Conservation (phyloP, 2,329 filamentous ascomycete species). For the Cercospora brassicicola region DNA sequence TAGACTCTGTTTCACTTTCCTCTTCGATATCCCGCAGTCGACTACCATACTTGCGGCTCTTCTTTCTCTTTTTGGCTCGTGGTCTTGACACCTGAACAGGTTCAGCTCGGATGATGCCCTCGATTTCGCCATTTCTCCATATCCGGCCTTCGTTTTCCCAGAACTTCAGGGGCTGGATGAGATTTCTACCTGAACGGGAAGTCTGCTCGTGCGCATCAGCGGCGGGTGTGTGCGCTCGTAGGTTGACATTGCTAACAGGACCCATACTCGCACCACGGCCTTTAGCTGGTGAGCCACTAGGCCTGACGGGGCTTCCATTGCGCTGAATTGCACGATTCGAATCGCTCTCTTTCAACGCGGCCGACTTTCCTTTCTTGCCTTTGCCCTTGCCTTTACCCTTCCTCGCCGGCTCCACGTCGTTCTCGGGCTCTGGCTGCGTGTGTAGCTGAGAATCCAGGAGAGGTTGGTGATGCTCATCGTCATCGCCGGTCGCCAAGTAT, state of each 20-base stretch:
- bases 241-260: conserved; percentile 39
- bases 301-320: conserved; percentile 24
- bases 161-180: conserved; percentile 74
- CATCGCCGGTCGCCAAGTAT: conserved; percentile 18
- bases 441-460: conserved; percentile 24
- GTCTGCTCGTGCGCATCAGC: conserved; percentile 59
- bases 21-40: conserved; percentile 41
- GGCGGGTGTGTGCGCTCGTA: conserved; percentile 42
- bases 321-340: conserved; percentile 27
- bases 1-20: conserved; percentile 54
- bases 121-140: conserved; percentile 67
- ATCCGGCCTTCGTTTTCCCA: conserved; percentile 84
- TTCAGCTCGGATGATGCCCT: conserved; percentile 74
- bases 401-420: conserved; percentile 15
- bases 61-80: conserved; percentile 34
- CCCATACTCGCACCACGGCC: conserved; percentile 30
- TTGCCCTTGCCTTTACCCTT: conserved; percentile 22
- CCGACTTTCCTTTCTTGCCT: conserved; percentile 23
- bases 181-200: conserved; percentile 74
- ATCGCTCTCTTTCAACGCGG: conserved; percentile 27
- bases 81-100: conserved; percentile 50
- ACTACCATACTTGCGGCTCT: conserved; percentile 38
- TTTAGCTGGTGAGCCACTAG: conserved; percentile 28
- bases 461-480: conserved; percentile 13
- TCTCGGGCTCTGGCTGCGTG: conserved; percentile 18